Base-by-base conservation (phyloP, 176 grass and related monocot species). In the Bolboschoenus planiculmis region DNA sequence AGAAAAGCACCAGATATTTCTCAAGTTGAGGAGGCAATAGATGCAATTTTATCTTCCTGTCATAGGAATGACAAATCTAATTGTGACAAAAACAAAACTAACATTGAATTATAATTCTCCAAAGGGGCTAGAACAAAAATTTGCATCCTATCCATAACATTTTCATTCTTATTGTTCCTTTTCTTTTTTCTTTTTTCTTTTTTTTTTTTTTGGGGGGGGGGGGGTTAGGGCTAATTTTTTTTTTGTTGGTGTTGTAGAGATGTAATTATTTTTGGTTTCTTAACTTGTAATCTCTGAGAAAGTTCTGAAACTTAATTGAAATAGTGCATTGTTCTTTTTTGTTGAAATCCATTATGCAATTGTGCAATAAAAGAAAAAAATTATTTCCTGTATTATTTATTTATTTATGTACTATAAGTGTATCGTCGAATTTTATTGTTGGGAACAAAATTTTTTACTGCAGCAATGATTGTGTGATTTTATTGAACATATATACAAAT, bases 1-100 rank as follows among this genome's bases (percentile, higher is more conserved):
- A 81, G 90, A 35, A 56, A 85, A 42, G 54, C 85, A 78, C 87
- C 78, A 10, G 81, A 90, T 62, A 66, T 90, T 55, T 86, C 86
- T 18, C 76, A 88, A 89, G 90, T 90, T 8, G 84, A 86, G 83
- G 84, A 86, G 29, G 92, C 87, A 14, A 87, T 94, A 23, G 80
- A 94, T 89, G 84, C 86, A 55, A 91, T 91, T 26, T 84, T 90
- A 82, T 63, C 79, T 44, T 46, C 79, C 42, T 21, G 54, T n/a
- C 44, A 51, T 8, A 82, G 65, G 1, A 30, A 44, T 27, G 79
- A 15, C 6, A 40, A 43, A 6, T 50, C 47, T 53, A 78, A 37
- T 4, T 3, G 16, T 78, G 51, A 79, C 10, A 20, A 33, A 24
- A 33, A 57, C 3, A 1, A 21, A 40, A 68, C 64, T n/a, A 39